A percentile compares a stretch with the other conserved stretches of the same genome.
These are phyloP conservation scores for Arabis hirsuta DNA, from an alignment of 345 rosid species.

Conservation along the genomic window DNA sequence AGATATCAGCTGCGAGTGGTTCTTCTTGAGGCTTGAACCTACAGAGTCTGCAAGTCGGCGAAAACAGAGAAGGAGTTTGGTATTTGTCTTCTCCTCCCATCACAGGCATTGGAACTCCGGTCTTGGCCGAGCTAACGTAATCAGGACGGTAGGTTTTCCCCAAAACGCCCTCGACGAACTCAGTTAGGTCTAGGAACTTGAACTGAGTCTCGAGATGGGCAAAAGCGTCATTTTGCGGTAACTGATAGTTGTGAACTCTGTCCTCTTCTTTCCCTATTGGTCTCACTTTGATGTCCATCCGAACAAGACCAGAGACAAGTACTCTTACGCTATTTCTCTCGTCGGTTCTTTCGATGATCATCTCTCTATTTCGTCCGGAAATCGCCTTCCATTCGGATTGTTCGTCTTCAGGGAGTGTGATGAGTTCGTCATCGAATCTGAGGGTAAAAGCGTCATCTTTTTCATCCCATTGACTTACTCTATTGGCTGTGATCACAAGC, in stretches of 20 bases:
- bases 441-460: conserved; percentile 58
- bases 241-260: conserved; percentile 69
- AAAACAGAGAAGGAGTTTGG: conserved; percentile 67
- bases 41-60: conserved; percentile 67
- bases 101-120: conserved; percentile 80
- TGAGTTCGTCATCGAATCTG: conserved; percentile 56
- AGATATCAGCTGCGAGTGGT: conserved; percentile 42
- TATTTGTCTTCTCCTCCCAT: conserved; percentile 88
- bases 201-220: conserved; percentile 88
- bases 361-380: conserved; percentile 49
- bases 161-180: conserved; percentile 70
- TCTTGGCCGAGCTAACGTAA: conserved; percentile 69
- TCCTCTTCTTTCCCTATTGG: conserved; percentile 69
- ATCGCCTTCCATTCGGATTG: conserved; percentile 64
- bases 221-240: conserved; percentile 64
- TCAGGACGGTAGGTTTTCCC: conserved; percentile 76
- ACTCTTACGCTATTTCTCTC: conserved; percentile 58
- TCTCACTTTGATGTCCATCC: conserved; percentile 61
- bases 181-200: conserved; percentile 58
- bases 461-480: conserved; percentile 62
- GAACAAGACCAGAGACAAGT: conserved; percentile 55
- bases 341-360: conserved; percentile 65
- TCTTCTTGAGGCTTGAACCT: conserved; percentile 55
- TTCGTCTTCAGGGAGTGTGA: conserved; percentile 64
- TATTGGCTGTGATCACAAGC: conserved; percentile 64